Conservation (phyloP, 2,329 filamentous ascomycete genomes). For the Colletotrichum sp. region DNA sequence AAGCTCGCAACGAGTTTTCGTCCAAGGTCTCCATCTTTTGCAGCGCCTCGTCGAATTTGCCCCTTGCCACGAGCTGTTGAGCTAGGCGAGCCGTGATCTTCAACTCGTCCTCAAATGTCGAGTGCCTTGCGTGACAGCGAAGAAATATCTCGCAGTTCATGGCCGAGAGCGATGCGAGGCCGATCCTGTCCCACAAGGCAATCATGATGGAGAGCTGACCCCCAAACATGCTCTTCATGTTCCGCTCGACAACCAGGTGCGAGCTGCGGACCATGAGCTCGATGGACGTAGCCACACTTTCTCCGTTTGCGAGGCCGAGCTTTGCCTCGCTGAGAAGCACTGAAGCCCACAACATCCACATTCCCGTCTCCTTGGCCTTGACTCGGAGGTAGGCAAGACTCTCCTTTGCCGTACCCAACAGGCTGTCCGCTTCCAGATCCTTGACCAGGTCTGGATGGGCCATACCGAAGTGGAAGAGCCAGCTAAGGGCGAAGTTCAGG, state of each 20-base stretch:
- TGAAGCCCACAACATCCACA: conserved; percentile 85
- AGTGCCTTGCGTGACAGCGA: conserved; percentile 67
- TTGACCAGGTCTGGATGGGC: conserved; percentile 79
- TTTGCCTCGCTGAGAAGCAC: conserved; percentile 87
- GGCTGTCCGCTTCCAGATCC: conserved; percentile 72
- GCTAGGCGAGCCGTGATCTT: conserved; percentile 76
- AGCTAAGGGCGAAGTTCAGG: conserved; percentile 93
- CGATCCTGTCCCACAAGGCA: conserved; percentile 78
- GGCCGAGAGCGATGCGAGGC: conserved; percentile 59
- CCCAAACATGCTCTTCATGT: conserved; percentile 75
- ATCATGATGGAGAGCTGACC: conserved; percentile 75
- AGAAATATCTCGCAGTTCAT: conserved; percentile 76
- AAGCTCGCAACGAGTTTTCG: conserved; percentile 67
- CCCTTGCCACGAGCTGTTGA: conserved; percentile 60
- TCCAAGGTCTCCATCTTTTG: conserved; percentile 51
- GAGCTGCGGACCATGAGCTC: conserved; percentile 85
- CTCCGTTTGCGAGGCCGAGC: conserved; percentile 74
- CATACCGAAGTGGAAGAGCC: conserved; percentile 94
- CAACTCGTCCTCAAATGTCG: conserved; percentile 76
- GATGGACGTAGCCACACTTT: conserved; percentile 66
- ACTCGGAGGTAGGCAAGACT: conserved; percentile 82
- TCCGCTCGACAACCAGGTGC: conserved; percentile 79
- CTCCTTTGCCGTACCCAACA: conserved; percentile 80
- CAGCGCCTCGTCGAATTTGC: conserved; percentile 73
- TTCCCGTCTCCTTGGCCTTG: conserved; percentile 84